phyloP scores from a whole-genome alignment of 2,329 filamentous ascomycete genomes.

The Colletotrichum eremochloae region DNA sequence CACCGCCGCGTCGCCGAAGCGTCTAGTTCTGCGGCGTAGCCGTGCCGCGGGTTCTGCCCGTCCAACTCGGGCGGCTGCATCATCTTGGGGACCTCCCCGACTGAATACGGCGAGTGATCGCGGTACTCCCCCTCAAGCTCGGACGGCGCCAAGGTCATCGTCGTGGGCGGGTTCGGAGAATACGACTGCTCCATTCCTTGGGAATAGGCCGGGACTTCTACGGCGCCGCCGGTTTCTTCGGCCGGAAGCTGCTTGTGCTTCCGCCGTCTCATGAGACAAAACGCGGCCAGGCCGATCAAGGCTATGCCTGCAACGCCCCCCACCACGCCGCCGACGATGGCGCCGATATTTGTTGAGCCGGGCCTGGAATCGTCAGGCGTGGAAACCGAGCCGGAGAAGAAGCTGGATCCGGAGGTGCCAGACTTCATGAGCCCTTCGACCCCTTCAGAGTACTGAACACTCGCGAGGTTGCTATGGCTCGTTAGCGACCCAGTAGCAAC shows the following conservation, averaged over 20 bases:
- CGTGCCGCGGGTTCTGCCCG: conserved; percentile 15
- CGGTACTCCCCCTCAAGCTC: conserved; percentile 22
- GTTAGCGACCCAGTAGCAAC: neutral
- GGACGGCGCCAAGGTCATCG: conserved; percentile 26
- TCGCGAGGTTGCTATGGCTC: conserved; percentile 11
- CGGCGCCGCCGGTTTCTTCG: conserved; percentile 26
- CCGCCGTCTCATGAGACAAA: conserved; percentile 57
- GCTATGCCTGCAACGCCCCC: conserved; percentile 59
- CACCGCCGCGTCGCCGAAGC: conserved; percentile 27
- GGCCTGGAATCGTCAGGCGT: conserved; percentile 20
- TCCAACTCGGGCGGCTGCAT: conserved; percentile 30
- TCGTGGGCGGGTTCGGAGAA: conserved; percentile 17
- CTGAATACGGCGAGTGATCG: conserved; percentile 13
- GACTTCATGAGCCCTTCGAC: conserved; percentile 27
- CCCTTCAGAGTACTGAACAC: conserved; percentile 27
- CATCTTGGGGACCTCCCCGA: conserved; percentile 27
- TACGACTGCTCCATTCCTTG: conserved; percentile 22
- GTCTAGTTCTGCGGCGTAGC: conserved; percentile 37
- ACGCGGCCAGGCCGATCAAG: conserved; percentile 56
- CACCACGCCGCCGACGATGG: conserved; percentile 62
- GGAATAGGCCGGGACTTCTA: conserved; percentile 31
- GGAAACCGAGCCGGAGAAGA: conserved; percentile 47
- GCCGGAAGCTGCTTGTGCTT: conserved; percentile 49
- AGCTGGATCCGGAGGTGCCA: conserved; percentile 43
- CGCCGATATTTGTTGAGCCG: conserved; percentile 51